Evolutionary conservation across 257 asterid genomes (phyloP).

Genomic region (Mentha longifolia): DNA sequence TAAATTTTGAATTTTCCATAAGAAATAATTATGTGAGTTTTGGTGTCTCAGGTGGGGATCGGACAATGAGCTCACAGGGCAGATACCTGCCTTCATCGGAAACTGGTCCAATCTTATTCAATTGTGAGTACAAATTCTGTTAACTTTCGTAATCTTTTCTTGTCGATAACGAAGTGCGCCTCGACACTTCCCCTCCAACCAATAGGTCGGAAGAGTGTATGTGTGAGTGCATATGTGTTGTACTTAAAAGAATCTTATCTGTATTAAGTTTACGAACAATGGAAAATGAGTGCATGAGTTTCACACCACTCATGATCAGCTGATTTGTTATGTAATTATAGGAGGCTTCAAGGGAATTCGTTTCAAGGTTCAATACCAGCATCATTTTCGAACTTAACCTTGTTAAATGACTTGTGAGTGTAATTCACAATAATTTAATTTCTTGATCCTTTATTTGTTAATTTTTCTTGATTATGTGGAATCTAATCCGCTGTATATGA

Average conservation of each 20-base stretch:
- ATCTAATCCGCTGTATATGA: constrained; percentile 27
- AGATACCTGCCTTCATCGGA: constrained; percentile 77
- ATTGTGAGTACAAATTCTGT: constrained; percentile 52
- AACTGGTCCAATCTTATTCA: constrained; percentile 53
- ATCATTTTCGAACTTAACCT: constrained; percentile 64
- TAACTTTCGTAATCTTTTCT: not conserved
- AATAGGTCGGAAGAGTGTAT: too few species aligned
- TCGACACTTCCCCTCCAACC: too few species aligned
- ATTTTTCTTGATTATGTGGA: not conserved
- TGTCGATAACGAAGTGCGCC: too few species aligned
- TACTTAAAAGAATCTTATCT: not conserved
- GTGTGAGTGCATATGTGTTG: too few species aligned
- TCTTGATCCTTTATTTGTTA: constrained; percentile 3
- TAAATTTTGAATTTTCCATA: not conserved
- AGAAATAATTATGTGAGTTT: constrained; percentile 18
- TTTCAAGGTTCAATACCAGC: constrained; percentile 76
- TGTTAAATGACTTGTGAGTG: constrained; percentile 69
- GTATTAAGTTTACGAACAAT: not conserved
- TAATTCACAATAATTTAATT: not conserved
- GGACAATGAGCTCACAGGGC: constrained; percentile 67
- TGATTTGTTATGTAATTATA: constrained; percentile 32
- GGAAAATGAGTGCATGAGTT: constrained; percentile 11
- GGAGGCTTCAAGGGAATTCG: constrained; percentile 85
- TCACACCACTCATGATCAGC: constrained; percentile 18
- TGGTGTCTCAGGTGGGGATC: constrained; percentile 61